Evolutionary conservation across 2,329 filamentous ascomycete genomes (phyloP).

Genomic region (Trichoderma sp.): DNA sequence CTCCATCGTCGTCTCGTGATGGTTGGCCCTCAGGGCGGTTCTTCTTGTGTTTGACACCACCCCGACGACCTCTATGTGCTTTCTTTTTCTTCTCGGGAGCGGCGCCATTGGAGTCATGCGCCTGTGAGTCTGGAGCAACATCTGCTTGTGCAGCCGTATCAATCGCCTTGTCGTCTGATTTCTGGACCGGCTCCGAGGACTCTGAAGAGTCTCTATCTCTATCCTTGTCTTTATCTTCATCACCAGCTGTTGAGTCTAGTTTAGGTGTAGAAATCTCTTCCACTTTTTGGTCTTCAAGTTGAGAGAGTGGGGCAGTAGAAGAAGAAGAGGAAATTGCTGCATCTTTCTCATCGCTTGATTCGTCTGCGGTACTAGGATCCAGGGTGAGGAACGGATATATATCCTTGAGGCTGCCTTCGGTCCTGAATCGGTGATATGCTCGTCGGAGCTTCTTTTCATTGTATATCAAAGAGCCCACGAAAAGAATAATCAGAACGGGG

Average conservation of each 20-base stretch:
- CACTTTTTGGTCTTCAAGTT: background rate
- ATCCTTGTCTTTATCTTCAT: slow-evolving; percentile 7
- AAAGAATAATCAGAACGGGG: slow-evolving; percentile 54
- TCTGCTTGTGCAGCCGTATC: background rate
- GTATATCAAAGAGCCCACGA: slow-evolving; percentile 49
- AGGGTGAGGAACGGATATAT: slow-evolving; percentile 14
- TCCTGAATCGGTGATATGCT: slow-evolving; percentile 43
- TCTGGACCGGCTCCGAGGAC: background rate
- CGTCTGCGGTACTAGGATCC: background rate
- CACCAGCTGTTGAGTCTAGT: background rate
- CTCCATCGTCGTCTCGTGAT: slow-evolving; percentile 53
- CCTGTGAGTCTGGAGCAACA: background rate
- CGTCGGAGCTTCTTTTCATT: slow-evolving; percentile 52
- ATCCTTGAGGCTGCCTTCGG: slow-evolving; percentile 39
- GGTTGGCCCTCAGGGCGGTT: slow-evolving; percentile 56
- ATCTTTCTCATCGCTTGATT: slow-evolving; percentile 18
- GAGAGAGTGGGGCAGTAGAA: background rate
- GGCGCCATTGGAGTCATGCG: slow-evolving; percentile 11
- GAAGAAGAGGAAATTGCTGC: background rate
- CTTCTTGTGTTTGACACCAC: slow-evolving; percentile 69
- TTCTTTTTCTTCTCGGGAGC: slow-evolving; percentile 65
- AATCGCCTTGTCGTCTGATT: background rate
- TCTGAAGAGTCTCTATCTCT: slow-evolving; percentile 1
- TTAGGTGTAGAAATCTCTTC: slow-evolving; percentile 10
- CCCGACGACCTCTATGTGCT: slow-evolving; percentile 70